Evolutionary conservation across 148 eudicot genomes (phyloP).

Genomic region (Fagopyrum homotropicum): DNA sequence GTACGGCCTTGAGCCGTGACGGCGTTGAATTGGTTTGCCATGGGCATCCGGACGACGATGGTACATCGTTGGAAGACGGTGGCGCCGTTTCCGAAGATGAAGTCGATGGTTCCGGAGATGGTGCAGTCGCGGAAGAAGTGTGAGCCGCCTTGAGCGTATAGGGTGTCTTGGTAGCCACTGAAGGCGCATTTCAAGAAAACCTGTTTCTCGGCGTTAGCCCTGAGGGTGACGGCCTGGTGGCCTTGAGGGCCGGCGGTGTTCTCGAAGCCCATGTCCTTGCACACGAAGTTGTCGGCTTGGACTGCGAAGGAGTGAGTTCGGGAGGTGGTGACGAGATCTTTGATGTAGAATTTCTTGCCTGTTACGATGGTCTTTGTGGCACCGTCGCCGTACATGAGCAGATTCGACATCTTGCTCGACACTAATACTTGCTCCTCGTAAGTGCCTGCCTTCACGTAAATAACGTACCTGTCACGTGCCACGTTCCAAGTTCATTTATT

Average conservation of each 20-base stretch:
- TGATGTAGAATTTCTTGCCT: constrained; percentile 23
- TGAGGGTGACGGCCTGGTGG: constrained; percentile 38
- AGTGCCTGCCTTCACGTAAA: constrained; percentile 60
- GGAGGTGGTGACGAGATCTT: constrained; percentile 25
- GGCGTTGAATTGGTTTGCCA: constrained; percentile 27
- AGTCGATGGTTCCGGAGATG: constrained; percentile 28
- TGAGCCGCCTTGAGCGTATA: constrained; percentile 22
- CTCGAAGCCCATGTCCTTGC: constrained; percentile 29
- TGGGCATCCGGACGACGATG: constrained; percentile 30
- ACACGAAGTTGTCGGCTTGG: constrained; percentile 27
- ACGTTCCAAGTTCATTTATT: background rate
- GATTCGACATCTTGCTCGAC: constrained; percentile 28
- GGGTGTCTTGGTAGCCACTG: constrained; percentile 32
- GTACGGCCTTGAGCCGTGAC: constrained; percentile 41
- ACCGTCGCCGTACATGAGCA: constrained; percentile 77
- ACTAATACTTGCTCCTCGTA: constrained; percentile 45
- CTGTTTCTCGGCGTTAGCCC: constrained; percentile 22
- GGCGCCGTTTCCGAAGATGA: constrained; percentile 32
- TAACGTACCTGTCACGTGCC: constrained; percentile 31
- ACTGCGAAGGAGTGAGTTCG: constrained; percentile 48
- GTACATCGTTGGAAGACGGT: constrained; percentile 29
- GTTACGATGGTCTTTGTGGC: constrained; percentile 50
- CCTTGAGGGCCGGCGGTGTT: constrained; percentile 38
- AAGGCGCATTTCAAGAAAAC: constrained; percentile 26
- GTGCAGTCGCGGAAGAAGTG: constrained; percentile 31